phyloP scores from a whole-genome alignment of 169 alveolate species.

The Plasmodium cynomolgi region DNA sequence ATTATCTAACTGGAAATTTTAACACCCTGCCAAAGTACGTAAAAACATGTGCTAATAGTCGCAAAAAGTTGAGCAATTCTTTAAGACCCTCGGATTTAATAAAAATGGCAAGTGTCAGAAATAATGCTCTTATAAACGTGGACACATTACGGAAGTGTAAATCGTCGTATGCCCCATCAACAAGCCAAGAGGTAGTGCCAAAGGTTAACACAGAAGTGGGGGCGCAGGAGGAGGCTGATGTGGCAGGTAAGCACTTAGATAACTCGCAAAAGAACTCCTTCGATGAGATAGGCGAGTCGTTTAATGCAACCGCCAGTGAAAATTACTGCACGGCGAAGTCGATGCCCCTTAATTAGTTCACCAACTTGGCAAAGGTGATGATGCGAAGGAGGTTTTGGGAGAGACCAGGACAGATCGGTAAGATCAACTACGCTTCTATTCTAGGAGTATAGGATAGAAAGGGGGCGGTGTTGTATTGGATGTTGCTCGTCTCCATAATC shows the following conservation, averaged over 20 bases:
- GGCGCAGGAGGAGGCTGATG: not conserved
- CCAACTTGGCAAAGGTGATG: not conserved
- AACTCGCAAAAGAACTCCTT: not conserved
- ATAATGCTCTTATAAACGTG: not conserved
- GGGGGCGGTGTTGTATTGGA: not conserved
- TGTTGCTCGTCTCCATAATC: not conserved
- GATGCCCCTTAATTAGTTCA: constrained; percentile 1
- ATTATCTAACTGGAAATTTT: not conserved
- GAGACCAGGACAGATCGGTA: not conserved
- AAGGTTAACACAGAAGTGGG: not conserved
- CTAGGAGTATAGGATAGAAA: not conserved
- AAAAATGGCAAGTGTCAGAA: not conserved
- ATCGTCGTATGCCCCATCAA: not conserved
- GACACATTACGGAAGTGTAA: not conserved
- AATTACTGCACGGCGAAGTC: constrained; percentile 36
- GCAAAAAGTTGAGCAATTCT: constrained; percentile 29
- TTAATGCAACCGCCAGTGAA: constrained; percentile 19
- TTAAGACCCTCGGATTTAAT: not conserved
- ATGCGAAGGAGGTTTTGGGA: not conserved
- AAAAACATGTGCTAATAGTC: constrained; percentile 60
- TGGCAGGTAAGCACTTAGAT: not conserved
- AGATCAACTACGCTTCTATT: not conserved
- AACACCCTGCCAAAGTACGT: constrained; percentile 33
- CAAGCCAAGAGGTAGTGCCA: not conserved
- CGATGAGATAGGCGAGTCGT: not conserved